phyloP scores from a whole-genome alignment of 2,329 filamentous ascomycete genomes.

The Colletotrichum truncatum region DNA sequence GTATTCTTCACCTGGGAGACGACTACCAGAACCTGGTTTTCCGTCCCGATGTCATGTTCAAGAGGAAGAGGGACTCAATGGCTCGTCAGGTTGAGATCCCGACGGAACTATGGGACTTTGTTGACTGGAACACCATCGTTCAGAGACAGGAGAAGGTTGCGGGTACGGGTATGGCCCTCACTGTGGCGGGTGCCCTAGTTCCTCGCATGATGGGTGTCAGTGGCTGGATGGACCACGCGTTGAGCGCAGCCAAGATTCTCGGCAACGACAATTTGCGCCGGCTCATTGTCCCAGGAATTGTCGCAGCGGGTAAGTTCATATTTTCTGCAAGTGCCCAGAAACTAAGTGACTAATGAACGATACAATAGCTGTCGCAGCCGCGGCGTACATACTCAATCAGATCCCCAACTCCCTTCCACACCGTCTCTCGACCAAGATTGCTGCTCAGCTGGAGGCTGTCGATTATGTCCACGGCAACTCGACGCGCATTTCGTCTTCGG shows the following conservation, averaged over 20 bases:
- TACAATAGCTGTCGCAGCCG: conserved; percentile 74
- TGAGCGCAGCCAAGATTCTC: conserved; percentile 83
- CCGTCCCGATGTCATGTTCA: conserved; percentile 93
- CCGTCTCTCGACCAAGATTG: conserved; percentile 86
- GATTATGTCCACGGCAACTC: conserved; percentile 95
- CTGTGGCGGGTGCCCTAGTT: conserved; percentile 86
- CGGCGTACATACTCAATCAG: conserved; percentile 83
- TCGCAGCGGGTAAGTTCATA: conserved; percentile 76
- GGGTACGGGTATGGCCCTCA: conserved; percentile 93
- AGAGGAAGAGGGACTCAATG: conserved; percentile 79
- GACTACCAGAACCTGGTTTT: conserved; percentile 89
- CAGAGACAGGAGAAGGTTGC: conserved; percentile 95
- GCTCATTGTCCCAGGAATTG: conserved; percentile 81
- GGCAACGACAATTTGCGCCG: conserved; percentile 83
- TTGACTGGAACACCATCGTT: conserved; percentile 84
- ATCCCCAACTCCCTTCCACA: conserved; percentile 91
- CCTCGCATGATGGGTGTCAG: conserved; percentile 83
- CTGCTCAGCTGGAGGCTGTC: conserved; percentile 78
- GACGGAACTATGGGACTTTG: conserved; percentile 91
- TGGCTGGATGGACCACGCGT: conserved; percentile 87
- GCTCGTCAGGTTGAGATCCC: conserved; percentile 88
- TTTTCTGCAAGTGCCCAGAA: not conserved
- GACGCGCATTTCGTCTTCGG: conserved; percentile 82
- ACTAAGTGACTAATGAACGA: not conserved
- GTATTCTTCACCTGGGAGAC: conserved; percentile 86